Percentiles rank a stretch among this genome's conserved stretches.
phyloP scores from a whole-genome alignment of 352 stramenopile genomes.

The Plasmopara viticola region DNA sequence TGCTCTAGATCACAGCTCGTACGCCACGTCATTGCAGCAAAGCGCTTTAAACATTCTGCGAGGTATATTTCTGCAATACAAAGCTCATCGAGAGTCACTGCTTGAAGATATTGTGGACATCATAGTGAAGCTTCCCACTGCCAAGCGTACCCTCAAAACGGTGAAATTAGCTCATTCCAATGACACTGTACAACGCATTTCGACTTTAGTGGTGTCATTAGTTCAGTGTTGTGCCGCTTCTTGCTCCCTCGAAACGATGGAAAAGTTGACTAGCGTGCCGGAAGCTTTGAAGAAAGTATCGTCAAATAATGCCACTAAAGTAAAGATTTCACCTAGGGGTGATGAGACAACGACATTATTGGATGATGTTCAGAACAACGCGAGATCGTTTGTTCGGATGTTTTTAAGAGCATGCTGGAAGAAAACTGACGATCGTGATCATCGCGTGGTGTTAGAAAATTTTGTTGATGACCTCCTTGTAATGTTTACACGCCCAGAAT shows the following conservation, averaged over 20 bases:
- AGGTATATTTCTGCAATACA: conserved; percentile 61
- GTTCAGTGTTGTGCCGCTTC: conserved; percentile 43
- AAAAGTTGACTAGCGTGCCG: conserved; percentile 3
- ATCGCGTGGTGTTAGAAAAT: conserved; percentile 70
- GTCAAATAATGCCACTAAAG: conserved; percentile 18
- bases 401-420: conserved; percentile 76
- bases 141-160: conserved; percentile 63
- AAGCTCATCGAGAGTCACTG: conserved; percentile 47
- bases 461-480: conserved; percentile 78
- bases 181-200: conserved; percentile 57
- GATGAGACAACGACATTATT: conserved; percentile 13
- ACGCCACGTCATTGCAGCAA: conserved; percentile 57
- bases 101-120: conserved; percentile 64
- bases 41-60: conserved; percentile 54
- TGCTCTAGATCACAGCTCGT: conserved; percentile 52
- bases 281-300: conserved; percentile 8
- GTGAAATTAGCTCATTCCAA: conserved; percentile 56
- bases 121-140: conserved; percentile 71
- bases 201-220: conserved; percentile 55
- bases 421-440: conserved; percentile 72
- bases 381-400: conserved; percentile 34
- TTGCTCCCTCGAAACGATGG: conserved; percentile 1
- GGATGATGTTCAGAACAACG: conserved; percentile 32
- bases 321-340: conserved; percentile 10
- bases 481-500: conserved; percentile 79